Base-by-base conservation (phyloP, 345 rosid genomes). In the thale cress (Arabidopsis thaliana) region DNA sequence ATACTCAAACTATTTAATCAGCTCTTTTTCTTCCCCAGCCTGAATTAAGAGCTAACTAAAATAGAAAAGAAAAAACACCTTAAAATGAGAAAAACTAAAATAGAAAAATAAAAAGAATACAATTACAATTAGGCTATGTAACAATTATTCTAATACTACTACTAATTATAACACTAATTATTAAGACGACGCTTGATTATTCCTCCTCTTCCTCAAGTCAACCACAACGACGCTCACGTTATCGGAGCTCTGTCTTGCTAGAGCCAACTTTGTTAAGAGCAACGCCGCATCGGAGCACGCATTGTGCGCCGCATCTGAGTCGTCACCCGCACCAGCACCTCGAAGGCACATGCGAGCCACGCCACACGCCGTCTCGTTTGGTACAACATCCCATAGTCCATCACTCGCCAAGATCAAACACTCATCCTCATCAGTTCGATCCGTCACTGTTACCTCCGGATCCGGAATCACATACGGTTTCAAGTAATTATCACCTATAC, bases 341-440 rank as follows among this genome's bases (percentile, higher is more conserved):
- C 36, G 46, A 10, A 95, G 72, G 65, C 98, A 92, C 93, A 85
- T 85, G 20, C 87, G 83, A 25, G 88, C 93, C 16, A 91, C 93
- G 36, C 91, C 86, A 38, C 97, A 91, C 0, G 96, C 95, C 0
- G 87, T 90, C 23, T 91, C 92, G 53, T 90, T 94, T 0, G 98
- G 86, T 23, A 94, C 97, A 61, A 90, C 98, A 67, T 94, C 97
- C 98, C 98, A 94, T 0, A 94, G 78, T 1, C 98, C 97, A 69
- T 90, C 98, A 57, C 91, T 90, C 9, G 92, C 98, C 8, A 91
- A 34, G 22, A 94, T 92, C 73, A 94, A 67, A 23, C 95, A 94
- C 67, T 94, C 97, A 46, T 94, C 98, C 0, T 83, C 90, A 0
- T 45, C 85, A 7, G 85, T 79, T 78, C 98, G 86, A 22, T 90